phyloP scores from a whole-genome alignment of 257 asterid species.

The Solanum peruvianum region DNA sequence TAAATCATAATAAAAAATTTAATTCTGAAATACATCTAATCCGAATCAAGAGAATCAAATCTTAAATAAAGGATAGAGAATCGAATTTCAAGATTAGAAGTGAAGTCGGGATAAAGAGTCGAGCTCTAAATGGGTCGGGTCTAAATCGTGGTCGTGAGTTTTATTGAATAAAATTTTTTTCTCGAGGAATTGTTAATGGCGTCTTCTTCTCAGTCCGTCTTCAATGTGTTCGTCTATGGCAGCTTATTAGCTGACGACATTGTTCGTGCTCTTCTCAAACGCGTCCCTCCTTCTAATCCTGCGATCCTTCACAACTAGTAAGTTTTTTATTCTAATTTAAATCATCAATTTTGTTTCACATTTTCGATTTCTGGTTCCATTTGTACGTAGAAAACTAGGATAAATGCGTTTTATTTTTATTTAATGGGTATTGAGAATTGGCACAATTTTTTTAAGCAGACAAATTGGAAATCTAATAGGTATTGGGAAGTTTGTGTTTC shows the following conservation, averaged over 20 bases:
- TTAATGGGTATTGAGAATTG: neutral
- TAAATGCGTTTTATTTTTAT: neutral
- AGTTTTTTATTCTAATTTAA: neutral
- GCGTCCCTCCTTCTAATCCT: slow-evolving; percentile 27
- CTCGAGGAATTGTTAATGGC: neutral
- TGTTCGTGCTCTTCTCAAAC: slow-evolving; percentile 54
- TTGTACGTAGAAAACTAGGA: neutral
- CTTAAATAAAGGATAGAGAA: fast-evolving
- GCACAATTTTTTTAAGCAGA: neutral
- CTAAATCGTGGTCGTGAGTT: no score
- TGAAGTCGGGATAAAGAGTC: neutral
- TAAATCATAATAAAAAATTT: no score
- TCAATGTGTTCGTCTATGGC: slow-evolving; percentile 83
- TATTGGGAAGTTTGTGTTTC: neutral
- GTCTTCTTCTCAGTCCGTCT: neutral
- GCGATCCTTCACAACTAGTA: slow-evolving; percentile 26
- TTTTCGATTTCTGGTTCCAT: neutral
- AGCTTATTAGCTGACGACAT: slow-evolving; percentile 90
- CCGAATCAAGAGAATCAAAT: neutral
- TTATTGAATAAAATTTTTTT: neutral
- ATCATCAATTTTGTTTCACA: neutral
- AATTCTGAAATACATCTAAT: no score
- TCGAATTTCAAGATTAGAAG: fast-evolving
- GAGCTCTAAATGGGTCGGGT: no score
- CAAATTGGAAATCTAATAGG: neutral